phyloP scores from a whole-genome alignment of 169 alveolate species.

The Plasmodium vinckei region DNA sequence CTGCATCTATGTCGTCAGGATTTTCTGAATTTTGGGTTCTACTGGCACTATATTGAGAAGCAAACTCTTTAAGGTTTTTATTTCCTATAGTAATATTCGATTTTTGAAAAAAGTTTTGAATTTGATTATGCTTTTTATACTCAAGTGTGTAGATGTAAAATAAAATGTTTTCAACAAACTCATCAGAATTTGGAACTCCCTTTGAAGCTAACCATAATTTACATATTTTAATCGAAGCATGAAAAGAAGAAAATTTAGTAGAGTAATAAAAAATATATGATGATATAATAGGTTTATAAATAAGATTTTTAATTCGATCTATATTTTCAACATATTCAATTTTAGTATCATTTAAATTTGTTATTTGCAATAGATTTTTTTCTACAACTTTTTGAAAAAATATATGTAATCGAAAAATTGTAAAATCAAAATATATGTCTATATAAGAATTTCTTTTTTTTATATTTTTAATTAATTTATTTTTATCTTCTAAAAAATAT shows the following conservation, averaged over 20 bases:
- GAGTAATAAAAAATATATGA: conserved; percentile 34
- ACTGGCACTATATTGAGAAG: neutral
- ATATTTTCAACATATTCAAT: conserved; percentile 22
- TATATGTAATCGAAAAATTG: conserved; percentile 20
- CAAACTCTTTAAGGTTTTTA: neutral
- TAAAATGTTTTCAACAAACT: conserved; percentile 30
- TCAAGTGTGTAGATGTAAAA: conserved; percentile 33
- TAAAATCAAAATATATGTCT: neutral
- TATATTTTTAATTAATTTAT: neutral
- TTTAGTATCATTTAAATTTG: conserved; percentile 17
- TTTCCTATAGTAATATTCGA: neutral
- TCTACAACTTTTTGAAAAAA: conserved; percentile 19
- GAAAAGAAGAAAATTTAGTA: conserved; percentile 43
- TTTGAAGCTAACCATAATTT: conserved; percentile 35
- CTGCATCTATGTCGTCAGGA: neutral
- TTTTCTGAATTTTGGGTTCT: too few species aligned
- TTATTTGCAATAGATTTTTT: conserved; percentile 41
- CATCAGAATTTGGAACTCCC: conserved; percentile 8
- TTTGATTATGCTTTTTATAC: conserved; percentile 16
- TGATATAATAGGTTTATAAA: conserved; percentile 38
- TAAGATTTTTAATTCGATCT: conserved; percentile 4
- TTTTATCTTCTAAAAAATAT: neutral
- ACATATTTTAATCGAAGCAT: conserved; percentile 33
- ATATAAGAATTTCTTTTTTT: conserved; percentile 24
- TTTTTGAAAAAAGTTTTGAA: neutral